A percentile compares a stretch with the other conserved stretches of the same genome.
Evolutionary conservation across 768 basidiomycete genomes (phyloP).

Genomic region (Collybia sordida): DNA sequence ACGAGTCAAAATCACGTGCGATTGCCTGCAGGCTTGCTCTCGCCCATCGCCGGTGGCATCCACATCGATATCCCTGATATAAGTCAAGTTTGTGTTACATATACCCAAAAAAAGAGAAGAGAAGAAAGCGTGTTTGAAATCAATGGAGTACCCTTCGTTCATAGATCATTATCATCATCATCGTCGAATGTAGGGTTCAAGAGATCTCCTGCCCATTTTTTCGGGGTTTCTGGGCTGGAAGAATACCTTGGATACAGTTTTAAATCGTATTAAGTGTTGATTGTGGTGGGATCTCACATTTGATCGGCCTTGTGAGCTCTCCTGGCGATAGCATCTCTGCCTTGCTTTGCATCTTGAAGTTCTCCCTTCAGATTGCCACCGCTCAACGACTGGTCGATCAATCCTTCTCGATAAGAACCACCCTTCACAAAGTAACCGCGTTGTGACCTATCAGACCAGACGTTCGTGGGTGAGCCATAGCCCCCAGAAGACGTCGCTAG

Average conservation of each 20-base stretch:
- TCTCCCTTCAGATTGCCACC: slow-evolving; percentile 17
- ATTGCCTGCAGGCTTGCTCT: too few relatives aligned
- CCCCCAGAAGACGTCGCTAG: slow-evolving; percentile 25
- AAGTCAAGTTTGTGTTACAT: too few relatives aligned
- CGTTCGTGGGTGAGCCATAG: slow-evolving; percentile 19
- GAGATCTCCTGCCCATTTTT: neutral
- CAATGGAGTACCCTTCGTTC: too few relatives aligned
- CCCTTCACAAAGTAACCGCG: slow-evolving; percentile 16
- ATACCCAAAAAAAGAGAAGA: too few relatives aligned
- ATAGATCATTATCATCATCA: neutral
- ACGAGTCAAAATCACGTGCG: too few relatives aligned
- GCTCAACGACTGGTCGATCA: slow-evolving; percentile 18
- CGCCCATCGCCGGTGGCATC: too few relatives aligned
- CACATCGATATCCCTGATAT: too few relatives aligned
- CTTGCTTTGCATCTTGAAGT: slow-evolving; percentile 15
- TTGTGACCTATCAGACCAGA: slow-evolving; percentile 25
- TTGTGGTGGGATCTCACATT: neutral
- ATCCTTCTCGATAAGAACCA: slow-evolving; percentile 10
- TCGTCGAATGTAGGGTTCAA: neutral
- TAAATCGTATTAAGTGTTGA: neutral
- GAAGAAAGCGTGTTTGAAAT: too few relatives aligned
- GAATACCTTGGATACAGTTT: neutral
- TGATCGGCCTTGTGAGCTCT: neutral
- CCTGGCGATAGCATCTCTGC: slow-evolving; percentile 6
- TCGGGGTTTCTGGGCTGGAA: neutral